Evolutionary conservation across 1,284 basidiomycete species (phyloP).

Genomic region (Trichosporon inkin): DNA sequence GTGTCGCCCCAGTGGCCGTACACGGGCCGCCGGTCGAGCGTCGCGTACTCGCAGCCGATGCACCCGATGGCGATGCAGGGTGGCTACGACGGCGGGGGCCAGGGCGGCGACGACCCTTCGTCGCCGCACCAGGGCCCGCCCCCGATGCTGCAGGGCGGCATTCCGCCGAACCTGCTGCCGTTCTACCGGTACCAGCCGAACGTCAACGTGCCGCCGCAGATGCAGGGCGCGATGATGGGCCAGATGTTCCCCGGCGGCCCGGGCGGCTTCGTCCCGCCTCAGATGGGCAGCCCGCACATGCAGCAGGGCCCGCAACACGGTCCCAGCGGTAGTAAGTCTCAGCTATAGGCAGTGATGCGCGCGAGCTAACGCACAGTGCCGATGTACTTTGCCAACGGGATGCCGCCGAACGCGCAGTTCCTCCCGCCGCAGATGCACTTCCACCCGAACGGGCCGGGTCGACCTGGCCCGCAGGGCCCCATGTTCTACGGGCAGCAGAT

Average conservation of each 20-base stretch:
- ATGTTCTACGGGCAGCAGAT: conserved; percentile 31
- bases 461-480: conserved; percentile 18
- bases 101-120: conserved; percentile 17
- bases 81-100: conserved; percentile 1
- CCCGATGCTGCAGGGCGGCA: conserved; percentile 27
- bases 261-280: conserved; percentile 27
- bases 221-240: conserved; percentile 28
- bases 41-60: conserved; percentile 51
- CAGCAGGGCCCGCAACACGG: conserved; percentile 26
- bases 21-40: conserved; percentile 78
- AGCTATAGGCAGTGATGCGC: background rate
- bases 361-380: conserved; percentile 12
- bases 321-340: conserved; percentile 36
- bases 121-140: conserved; percentile 26
- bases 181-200: conserved; percentile 39
- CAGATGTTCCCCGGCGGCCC: conserved; percentile 43
- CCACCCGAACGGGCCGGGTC: conserved; percentile 27
- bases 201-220: conserved; percentile 27
- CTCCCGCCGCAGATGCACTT: conserved; percentile 42
- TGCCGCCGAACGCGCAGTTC: conserved; percentile 36
- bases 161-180: conserved; percentile 34
- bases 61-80: conserved; percentile 19
- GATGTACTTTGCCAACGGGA: conserved; percentile 21
- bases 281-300: conserved; percentile 28
- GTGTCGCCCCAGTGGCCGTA: conserved; percentile 79